These are phyloP conservation scores for Amphicarpaea edgeworthii DNA, from an alignment of 306 rosid genomes.

Conservation along the genomic window DNA sequence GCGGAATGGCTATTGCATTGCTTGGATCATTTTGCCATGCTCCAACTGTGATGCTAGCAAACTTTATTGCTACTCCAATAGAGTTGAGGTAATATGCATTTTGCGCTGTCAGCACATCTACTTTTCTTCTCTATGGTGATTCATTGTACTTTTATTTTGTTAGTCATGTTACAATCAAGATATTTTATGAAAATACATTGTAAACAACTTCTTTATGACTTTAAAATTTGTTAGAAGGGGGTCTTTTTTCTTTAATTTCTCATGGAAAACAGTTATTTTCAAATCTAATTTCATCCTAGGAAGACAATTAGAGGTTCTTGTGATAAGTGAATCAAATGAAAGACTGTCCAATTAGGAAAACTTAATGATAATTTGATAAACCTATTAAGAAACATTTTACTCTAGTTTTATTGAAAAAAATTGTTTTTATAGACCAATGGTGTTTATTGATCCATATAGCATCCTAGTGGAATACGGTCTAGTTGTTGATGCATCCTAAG, in stretches of 20 bases:
- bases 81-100: slow-evolving; percentile 78
- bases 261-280: slow-evolving; percentile 4
- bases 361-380: background rate
- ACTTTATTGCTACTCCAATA: slow-evolving; percentile 89
- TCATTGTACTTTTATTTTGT: slow-evolving; percentile 24
- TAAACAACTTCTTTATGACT: slow-evolving; percentile 32
- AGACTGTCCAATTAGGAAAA: background rate
- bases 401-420: background rate
- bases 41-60: slow-evolving; percentile 85
- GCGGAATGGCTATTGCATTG: slow-evolving; percentile 77
- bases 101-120: background rate
- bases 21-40: slow-evolving; percentile 82
- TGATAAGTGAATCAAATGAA: slow-evolving; percentile 12
- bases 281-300: slow-evolving; percentile 22
- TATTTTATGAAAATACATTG: slow-evolving; percentile 18
- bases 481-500: slow-evolving; percentile 9
- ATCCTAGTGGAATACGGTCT: background rate
- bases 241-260: slow-evolving; percentile 4
- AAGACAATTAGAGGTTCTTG: slow-evolving; percentile 18
- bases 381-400: background rate
- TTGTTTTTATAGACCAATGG: background rate
- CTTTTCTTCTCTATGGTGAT: slow-evolving; percentile 17
- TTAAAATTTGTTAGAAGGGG: slow-evolving; percentile 24
- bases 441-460: background rate
- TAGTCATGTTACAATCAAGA: slow-evolving; percentile 20